These are phyloP conservation scores for Tripterygium wilfordii DNA, from an alignment of 177 flowering plant species.

Conservation along the genomic window DNA sequence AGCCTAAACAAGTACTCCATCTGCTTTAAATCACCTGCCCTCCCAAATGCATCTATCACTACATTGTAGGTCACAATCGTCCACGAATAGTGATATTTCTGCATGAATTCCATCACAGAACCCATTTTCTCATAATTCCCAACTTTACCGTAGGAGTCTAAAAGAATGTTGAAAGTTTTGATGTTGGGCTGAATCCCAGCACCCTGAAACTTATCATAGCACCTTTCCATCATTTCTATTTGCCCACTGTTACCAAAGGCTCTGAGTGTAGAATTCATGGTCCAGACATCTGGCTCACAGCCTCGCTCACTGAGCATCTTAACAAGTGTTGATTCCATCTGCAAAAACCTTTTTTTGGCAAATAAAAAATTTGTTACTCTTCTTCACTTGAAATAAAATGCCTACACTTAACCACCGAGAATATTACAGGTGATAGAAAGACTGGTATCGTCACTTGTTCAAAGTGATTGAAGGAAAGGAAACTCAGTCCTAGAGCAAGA, in stretches of 20 bases:
- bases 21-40: constrained; percentile 88
- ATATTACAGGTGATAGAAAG: no score
- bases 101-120: constrained; percentile 97
- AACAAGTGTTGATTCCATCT: constrained; percentile 81
- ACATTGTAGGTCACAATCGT: constrained; percentile 88
- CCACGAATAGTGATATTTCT: constrained; percentile 85
- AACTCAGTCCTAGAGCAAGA: no score
- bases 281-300: constrained; percentile 91
- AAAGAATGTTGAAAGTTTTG: constrained; percentile 86
- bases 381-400: no score
- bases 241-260: constrained; percentile 93
- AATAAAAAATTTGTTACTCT: constrained; percentile 7
- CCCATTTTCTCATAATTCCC: constrained; percentile 77
- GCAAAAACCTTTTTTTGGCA: constrained; percentile 54
- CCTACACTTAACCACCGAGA: no score
- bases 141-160: constrained; percentile 87
- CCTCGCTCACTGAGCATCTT: constrained; percentile 57
- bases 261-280: constrained; percentile 90
- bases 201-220: constrained; percentile 86
- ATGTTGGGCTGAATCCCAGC: constrained; percentile 81
- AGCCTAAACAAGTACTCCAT: constrained; percentile 92
- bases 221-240: constrained; percentile 90
- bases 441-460: no score
- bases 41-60: constrained; percentile 90
- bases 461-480: no score